Conservation (phyloP, 2,329 filamentous ascomycete genomes). For the Ceratocystis destructans region DNA sequence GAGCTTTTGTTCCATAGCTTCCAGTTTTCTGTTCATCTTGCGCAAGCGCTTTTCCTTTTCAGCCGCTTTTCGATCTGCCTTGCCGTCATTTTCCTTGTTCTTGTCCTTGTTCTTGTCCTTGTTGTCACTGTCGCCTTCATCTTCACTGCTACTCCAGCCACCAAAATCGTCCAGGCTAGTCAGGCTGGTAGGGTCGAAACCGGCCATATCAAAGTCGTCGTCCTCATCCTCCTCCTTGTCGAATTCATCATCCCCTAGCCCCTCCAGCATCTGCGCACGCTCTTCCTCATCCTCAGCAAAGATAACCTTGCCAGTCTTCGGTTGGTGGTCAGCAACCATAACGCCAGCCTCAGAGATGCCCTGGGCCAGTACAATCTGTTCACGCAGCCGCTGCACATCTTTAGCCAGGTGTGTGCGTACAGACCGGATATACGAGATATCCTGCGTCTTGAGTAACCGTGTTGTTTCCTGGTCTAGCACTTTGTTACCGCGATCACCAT, state of each 20-base stretch:
- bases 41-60: conserved; percentile 26
- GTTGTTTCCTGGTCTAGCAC: conserved; percentile 43
- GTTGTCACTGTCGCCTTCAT: conserved; percentile 31
- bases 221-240: conserved; percentile 26
- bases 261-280: conserved; percentile 26
- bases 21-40: conserved; percentile 37
- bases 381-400: conserved; percentile 42
- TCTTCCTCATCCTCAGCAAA: conserved; percentile 26
- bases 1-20: conserved; percentile 40
- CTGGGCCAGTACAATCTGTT: conserved; percentile 37
- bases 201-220: conserved; percentile 18
- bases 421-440: conserved; percentile 50
- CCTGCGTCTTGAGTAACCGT: conserved; percentile 54
- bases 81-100: conserved; percentile 22
- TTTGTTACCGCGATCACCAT: conserved; percentile 44
- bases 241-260: conserved; percentile 25
- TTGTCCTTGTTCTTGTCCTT: conserved; percentile 27
- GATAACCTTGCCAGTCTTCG: conserved; percentile 29
- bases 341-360: conserved; percentile 20
- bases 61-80: conserved; percentile 22
- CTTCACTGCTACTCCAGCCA: conserved; percentile 24
- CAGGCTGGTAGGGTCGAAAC: conserved; percentile 20
- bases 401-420: conserved; percentile 46
- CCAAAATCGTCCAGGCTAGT: conserved; percentile 14
- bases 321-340: neutral